These are phyloP conservation scores for Plasmodium coatneyi DNA, from an alignment of 169 alveolate species.

Conservation along the genomic window DNA sequence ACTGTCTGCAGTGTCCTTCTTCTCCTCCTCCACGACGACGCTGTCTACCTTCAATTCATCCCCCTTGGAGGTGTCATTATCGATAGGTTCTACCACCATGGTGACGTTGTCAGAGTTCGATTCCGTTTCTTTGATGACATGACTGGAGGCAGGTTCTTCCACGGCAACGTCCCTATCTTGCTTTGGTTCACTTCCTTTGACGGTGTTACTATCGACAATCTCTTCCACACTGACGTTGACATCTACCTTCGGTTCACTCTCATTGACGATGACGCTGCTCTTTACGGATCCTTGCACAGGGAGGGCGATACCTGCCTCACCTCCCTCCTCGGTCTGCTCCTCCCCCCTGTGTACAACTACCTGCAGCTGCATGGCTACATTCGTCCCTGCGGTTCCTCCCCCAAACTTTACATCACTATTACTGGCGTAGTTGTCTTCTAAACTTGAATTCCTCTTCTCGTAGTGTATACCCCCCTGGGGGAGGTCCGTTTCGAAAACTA, in stretches of 20 bases:
- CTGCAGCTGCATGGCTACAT: neutral
- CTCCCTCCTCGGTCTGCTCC: neutral
- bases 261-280: neutral
- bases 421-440: neutral
- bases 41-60: neutral
- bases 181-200: neutral
- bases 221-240: neutral
- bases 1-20: neutral
- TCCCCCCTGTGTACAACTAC: neutral
- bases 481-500: neutral
- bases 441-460: neutral
- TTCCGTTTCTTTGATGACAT: neutral
- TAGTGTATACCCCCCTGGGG: neutral
- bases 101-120: neutral
- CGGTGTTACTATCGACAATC: neutral
- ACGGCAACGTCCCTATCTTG: neutral
- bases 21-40: neutral
- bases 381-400: neutral
- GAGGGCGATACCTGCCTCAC: neutral
- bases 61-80: neutral
- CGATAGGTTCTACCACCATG: neutral
- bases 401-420: neutral
- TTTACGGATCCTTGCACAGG: neutral
- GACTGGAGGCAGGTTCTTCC: neutral
- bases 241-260: neutral